Conservation (phyloP, 768 basidiomycete species). For the Mycena albidolilacea region DNA sequence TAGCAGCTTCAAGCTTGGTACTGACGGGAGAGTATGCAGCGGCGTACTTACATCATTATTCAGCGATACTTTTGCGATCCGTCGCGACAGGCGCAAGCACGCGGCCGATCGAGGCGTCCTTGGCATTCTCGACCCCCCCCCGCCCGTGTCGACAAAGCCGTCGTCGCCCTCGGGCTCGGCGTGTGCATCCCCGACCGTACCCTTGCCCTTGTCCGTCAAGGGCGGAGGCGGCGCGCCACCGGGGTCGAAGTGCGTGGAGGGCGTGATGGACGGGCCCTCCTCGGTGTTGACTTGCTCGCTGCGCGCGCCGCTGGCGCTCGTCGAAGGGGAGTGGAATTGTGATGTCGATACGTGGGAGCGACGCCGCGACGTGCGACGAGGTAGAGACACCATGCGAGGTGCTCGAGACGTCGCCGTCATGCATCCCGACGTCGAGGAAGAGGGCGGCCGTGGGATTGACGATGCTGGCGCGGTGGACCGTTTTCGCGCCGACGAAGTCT, state of each 20-base stretch:
- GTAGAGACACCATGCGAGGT: conserved; percentile 22
- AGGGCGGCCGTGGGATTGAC: too few relatives aligned
- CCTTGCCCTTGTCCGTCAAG: conserved; percentile 46
- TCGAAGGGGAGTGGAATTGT: conserved; percentile 37
- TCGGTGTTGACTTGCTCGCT: too few relatives aligned
- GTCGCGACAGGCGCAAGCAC: too few relatives aligned
- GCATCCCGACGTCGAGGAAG: conserved; percentile 24
- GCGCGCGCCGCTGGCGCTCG: background rate
- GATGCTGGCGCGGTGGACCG: too few relatives aligned
- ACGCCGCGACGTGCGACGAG: background rate
- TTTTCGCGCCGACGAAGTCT: too few relatives aligned
- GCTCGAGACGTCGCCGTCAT: conserved; percentile 39
- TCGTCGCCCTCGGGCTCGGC: conserved; percentile 57
- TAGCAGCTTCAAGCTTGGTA: background rate
- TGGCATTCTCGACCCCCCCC: too few relatives aligned
- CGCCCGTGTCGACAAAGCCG: conserved; percentile 37
- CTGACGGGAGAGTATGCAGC: conserved; percentile 55
- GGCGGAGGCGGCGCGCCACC: conserved; percentile 35
- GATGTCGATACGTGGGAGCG: conserved; percentile 63
- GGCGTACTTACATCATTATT: too few relatives aligned
- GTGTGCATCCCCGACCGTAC: conserved; percentile 46
- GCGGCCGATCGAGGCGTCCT: too few relatives aligned
- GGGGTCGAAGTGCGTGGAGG: conserved; percentile 61
- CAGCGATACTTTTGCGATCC: too few relatives aligned
- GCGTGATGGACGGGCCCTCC: conserved; percentile 66